Percentiles rank a stretch among this genome's conserved stretches.
Evolutionary conservation across 768 basidiomycete genomes (phyloP).

Genomic region (Russula brevipes): DNA sequence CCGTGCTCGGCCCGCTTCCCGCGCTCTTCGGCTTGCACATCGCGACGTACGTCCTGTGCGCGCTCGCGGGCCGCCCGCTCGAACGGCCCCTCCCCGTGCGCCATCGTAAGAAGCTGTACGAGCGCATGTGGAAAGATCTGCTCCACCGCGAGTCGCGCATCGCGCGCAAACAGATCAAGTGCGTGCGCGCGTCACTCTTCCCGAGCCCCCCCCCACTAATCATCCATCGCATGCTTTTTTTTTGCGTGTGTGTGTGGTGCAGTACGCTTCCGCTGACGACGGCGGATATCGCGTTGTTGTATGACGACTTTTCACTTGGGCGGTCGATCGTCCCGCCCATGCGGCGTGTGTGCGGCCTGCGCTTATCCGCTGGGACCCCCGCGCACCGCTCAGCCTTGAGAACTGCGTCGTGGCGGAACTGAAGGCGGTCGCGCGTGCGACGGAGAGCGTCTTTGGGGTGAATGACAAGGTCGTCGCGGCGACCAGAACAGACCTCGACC

Average conservation of each 20-base stretch:
- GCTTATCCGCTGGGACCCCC: constrained; percentile 76
- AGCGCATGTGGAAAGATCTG: constrained; percentile 72
- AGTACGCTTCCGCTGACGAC: constrained; percentile 77
- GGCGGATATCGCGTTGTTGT: constrained; percentile 76
- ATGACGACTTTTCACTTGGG: constrained; percentile 81
- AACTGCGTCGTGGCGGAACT: constrained; percentile 85
- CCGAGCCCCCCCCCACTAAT: not conserved
- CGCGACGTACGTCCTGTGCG: constrained; percentile 83
- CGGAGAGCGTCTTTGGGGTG: constrained; percentile 37
- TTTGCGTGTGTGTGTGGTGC: not conserved
- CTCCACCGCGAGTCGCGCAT: constrained; percentile 66
- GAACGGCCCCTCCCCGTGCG: constrained; percentile 81
- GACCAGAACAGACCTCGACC: constrained; percentile 15
- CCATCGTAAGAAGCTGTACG: constrained; percentile 77
- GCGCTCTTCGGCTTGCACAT: constrained; percentile 88
- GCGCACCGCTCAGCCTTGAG: constrained; percentile 55
- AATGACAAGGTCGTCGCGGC: constrained; percentile 6
- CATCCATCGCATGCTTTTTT: not conserved
- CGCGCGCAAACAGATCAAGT: constrained; percentile 54
- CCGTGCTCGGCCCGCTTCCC: constrained; percentile 86
- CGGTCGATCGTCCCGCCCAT: constrained; percentile 78
- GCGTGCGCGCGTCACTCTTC: constrained; percentile 26
- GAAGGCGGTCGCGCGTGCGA: constrained; percentile 67
- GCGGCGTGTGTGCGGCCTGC: constrained; percentile 66
- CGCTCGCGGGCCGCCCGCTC: constrained; percentile 79